Percentiles rank a stretch among this genome's conserved stretches.
Conservation (phyloP, 352 stramenopile species). For the Phytophthora palmivora region DNA sequence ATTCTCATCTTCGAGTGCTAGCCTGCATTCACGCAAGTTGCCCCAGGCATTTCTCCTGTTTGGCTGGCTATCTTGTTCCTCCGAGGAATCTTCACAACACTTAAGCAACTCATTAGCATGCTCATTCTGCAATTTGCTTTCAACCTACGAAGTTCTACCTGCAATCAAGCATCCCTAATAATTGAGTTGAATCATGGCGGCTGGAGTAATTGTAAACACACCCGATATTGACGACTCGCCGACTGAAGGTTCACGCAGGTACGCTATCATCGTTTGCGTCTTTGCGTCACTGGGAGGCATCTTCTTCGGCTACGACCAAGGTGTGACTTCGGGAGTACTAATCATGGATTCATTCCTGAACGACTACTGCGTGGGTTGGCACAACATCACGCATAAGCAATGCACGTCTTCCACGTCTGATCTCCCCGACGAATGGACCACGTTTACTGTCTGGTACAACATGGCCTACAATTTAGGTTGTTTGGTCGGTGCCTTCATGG, state of each 20-base stretch:
- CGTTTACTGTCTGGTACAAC: slow-evolving; percentile 47
- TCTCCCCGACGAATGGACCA: slow-evolving; percentile 37
- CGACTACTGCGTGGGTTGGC: slow-evolving; percentile 45
- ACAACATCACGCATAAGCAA: slow-evolving; percentile 37
- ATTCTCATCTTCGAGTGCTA: slow-evolving; percentile 1
- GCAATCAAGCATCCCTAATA: background rate
- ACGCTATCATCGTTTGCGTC: slow-evolving; percentile 36
- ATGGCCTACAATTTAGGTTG: slow-evolving; percentile 47
- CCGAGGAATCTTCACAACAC: too few relatives aligned
- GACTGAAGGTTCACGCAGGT: slow-evolving; percentile 36
- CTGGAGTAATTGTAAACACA: slow-evolving; percentile 27
- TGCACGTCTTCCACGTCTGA: slow-evolving; percentile 30
- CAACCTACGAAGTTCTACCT: slow-evolving; percentile 7
- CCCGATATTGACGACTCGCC: slow-evolving; percentile 22
- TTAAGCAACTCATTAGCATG: background rate
- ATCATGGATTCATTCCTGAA: slow-evolving; percentile 24
- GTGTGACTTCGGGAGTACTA: slow-evolving; percentile 27
- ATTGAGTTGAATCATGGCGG: slow-evolving; percentile 22
- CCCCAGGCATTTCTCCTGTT: too few relatives aligned
- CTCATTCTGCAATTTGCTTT: slow-evolving; percentile 32
- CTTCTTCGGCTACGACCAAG: slow-evolving; percentile 37
- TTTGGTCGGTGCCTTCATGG: slow-evolving; percentile 39
- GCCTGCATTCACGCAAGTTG: too few relatives aligned
- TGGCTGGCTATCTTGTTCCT: too few relatives aligned
- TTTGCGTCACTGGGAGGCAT: slow-evolving; percentile 28